Evolutionary conservation across 306 rosid genomes (phyloP), one percentile per base, ranked within the genome.

Genomic region (Cyamopsis tetragonoloba): DNA sequence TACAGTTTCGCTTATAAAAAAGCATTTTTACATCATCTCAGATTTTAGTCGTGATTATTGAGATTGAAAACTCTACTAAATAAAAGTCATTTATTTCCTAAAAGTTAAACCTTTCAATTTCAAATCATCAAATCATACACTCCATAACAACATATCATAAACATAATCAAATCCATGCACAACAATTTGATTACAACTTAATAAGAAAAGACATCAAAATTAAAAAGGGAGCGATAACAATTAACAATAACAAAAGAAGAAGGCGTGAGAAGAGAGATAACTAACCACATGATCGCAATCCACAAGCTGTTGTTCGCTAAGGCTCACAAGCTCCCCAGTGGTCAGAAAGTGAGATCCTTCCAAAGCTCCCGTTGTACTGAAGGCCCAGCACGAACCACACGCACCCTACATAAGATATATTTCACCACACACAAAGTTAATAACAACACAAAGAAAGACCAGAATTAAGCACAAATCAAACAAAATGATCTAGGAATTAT

Each of bases 221-320:
- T 4, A 17, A 13, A 19, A 2, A 54, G 28, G n/a, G 35, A n/a
- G 6, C 14, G 2, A 24, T n/a, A n/a, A n/a, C n/a, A n/a, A n/a
- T n/a, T n/a, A 37, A 6, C 2, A 50, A 32, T 3, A 23, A 37
- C 10, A 3, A 35, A 20, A 1, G 41, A 7, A 47, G 18, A 60
- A n/a, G 8, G n/a, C 11, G 5, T 11, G 5, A 6, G 1, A 26
- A 56, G 39, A 19, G 23, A 38, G 7, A 17, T 17, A 83, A 92
- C 98, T 46, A 68, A 93, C 99, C 97, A 85, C 89, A 20, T 95
- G 97, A 61, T 93, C 99, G 17, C 99, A 93, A 69, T 95, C 99
- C 81, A 95, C 96, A 70, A 95, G 97, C 86, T 90, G 99, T 59
- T 95, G 97, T 78, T 90, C 97, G 12, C 99, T 95, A 39, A 95